Percentiles rank a stretch among this genome's conserved stretches.
Conservation (phyloP, 192 early-diverging fungal species). For the Rhizophagus prolifer region DNA sequence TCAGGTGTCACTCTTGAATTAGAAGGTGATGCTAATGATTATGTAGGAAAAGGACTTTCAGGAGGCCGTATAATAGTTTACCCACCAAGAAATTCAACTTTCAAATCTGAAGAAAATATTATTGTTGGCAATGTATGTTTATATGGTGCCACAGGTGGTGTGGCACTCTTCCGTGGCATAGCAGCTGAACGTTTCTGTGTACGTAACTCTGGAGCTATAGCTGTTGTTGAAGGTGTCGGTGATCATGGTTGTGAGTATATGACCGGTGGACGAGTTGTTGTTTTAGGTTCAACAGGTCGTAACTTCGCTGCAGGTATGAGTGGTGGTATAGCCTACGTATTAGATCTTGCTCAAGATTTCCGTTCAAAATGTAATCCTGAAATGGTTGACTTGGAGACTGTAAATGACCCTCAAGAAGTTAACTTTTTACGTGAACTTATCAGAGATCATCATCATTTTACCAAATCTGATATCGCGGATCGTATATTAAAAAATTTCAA, state of each 20-base stretch:
- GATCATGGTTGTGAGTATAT: slow-evolving; percentile 99
- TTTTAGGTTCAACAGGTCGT: slow-evolving; percentile 86
- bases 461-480: slow-evolving; percentile 78
- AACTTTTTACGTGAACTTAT: slow-evolving; percentile 73
- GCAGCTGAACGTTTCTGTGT: slow-evolving; percentile 98
- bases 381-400: slow-evolving; percentile 84
- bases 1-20: slow-evolving; percentile 86
- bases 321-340: slow-evolving; percentile 94
- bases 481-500: slow-evolving; percentile 70
- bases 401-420: slow-evolving; percentile 76
- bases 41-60: slow-evolving; percentile 97
- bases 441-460: slow-evolving; percentile 77
- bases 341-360: slow-evolving; percentile 70
- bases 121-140: slow-evolving; percentile 97
- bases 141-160: slow-evolving; percentile 93
- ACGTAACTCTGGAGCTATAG: slow-evolving; percentile 95
- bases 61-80: slow-evolving; percentile 89
- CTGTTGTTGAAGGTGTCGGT: slow-evolving; percentile 94
- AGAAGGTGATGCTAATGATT: slow-evolving; percentile 98
- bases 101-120: slow-evolving; percentile 85
- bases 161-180: slow-evolving; percentile 89
- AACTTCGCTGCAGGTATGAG: slow-evolving; percentile 99
- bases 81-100: slow-evolving; percentile 77
- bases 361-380: slow-evolving; percentile 80
- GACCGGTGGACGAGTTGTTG: slow-evolving; percentile 93